Conservation (phyloP, 1,284 basidiomycete species). For the Boletus smithii region DNA sequence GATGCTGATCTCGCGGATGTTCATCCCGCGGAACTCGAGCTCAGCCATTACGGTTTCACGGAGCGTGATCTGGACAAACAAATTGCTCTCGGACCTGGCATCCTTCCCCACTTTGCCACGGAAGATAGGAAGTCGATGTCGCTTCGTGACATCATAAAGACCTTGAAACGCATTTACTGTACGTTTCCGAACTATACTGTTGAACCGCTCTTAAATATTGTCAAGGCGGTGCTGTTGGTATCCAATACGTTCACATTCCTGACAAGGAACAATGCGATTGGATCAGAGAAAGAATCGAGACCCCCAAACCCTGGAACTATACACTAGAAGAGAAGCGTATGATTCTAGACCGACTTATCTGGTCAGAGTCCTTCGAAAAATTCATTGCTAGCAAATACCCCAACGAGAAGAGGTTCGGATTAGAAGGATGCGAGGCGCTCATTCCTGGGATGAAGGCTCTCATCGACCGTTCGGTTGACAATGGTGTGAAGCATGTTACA, state of each 20-base stretch:
- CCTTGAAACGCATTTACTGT: conserved; percentile 96
- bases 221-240: conserved; percentile 86
- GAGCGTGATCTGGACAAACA: conserved; percentile 93
- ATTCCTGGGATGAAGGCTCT: conserved; percentile 99
- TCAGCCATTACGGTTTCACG: conserved; percentile 92
- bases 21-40: conserved; percentile 83
- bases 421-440: conserved; percentile 97
- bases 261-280: conserved; percentile 99
- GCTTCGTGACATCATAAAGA: conserved; percentile 88
- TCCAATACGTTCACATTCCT: conserved; percentile 98
- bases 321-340: conserved; percentile 97
- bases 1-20: conserved; percentile 80
- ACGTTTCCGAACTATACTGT: conserved; percentile 32
- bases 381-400: conserved; percentile 99
- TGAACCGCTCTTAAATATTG: background rate
- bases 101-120: conserved; percentile 90
- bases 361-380: conserved; percentile 99
- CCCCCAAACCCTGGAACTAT: conserved; percentile 98
- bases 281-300: conserved; percentile 96
- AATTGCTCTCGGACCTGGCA: conserved; percentile 92
- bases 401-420: conserved; percentile 99
- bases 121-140: conserved; percentile 86
- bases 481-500: conserved; percentile 93
- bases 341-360: conserved; percentile 98
- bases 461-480: conserved; percentile 96